These are phyloP conservation scores for Diaporthe sp. DNA, from an alignment of 2,329 filamentous ascomycete species.

Conservation along the genomic window DNA sequence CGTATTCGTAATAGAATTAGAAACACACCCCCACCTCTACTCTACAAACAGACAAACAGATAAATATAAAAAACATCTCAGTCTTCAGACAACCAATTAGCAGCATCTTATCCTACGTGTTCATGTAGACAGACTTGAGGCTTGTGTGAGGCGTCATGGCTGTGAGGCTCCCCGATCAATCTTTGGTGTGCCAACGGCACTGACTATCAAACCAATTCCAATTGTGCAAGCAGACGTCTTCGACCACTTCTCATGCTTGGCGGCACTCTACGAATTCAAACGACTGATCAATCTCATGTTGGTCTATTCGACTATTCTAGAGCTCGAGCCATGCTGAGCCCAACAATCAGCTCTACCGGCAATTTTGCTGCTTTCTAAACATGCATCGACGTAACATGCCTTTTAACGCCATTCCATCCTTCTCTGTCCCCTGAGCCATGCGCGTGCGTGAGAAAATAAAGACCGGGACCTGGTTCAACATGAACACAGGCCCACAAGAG, in stretches of 20 bases:
- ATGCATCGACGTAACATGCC: background rate
- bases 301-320: background rate
- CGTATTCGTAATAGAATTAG: slow-evolving; percentile 40
- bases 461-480: background rate
- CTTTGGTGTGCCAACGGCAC: background rate
- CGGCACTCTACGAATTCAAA: background rate
- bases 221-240: background rate
- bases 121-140: background rate
- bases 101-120: background rate
- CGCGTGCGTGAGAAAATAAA: background rate
- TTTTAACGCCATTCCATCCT: background rate
- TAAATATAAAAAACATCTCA: slow-evolving; percentile 1
- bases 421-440: background rate
- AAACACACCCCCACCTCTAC: slow-evolving; percentile 41
- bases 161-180: background rate
- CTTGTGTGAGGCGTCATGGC: background rate
- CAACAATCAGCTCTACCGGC: background rate
- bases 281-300: background rate
- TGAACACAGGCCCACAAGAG: background rate
- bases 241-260: background rate
- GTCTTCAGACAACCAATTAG: background rate
- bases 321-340: background rate
- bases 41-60: slow-evolving; percentile 22
- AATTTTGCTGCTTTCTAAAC: background rate
- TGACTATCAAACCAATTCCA: background rate